Evolutionary conservation across 495 filamentous ascomycete species (phyloP), one percentile per base, ranked within the genome.

Genomic region (Penicillium steckii): DNA sequence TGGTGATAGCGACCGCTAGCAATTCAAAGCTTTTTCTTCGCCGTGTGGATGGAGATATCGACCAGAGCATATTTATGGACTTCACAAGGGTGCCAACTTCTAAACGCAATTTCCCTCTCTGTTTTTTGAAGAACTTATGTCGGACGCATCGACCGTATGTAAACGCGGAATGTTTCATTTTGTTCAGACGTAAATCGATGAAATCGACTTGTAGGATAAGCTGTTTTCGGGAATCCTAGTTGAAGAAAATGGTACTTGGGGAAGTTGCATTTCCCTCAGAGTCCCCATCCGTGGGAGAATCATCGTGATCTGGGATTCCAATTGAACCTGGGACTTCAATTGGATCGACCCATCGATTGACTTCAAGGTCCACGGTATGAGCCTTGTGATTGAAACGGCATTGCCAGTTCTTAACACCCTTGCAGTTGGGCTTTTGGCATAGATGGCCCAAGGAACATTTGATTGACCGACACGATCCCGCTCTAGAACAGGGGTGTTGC

Each of bases 391-490:
- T 63, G 38, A 71, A 73, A 17, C 65, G 65, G 56, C 71, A 76
- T 33, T 64, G 61, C 61, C 63, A 64, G 13, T 60, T 64, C 51
- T 69, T 70, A 6, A 58, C 59, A 27, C 56, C 68, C 47, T 62
- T 67, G 52, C 73, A 76, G 19, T 67, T 64, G 10, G 63, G 61
- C 37, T 65, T 74, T 44, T 76, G 73, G 49, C 77, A 80, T 24
- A 71, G 52, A 55, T 80, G 77, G 1, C 74, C 75, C 32, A 70
- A 60, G 35, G 66, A 72, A 56, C 77, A 80, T 48, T 70, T 65
- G 6, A 71, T 53, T 7, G 65, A 66, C 26, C 74, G 73, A 33
- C 77, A 80, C 15, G 32, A 23, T 1, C 59, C 55, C 1, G 64
- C 68, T 19, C 53, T 47, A 13, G 58, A 46, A 55, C 77, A 80